Percentiles rank a stretch among this genome's conserved stretches.
Conservation (phyloP, 164 flowering plant species). For the Magnolia sinica region DNA sequence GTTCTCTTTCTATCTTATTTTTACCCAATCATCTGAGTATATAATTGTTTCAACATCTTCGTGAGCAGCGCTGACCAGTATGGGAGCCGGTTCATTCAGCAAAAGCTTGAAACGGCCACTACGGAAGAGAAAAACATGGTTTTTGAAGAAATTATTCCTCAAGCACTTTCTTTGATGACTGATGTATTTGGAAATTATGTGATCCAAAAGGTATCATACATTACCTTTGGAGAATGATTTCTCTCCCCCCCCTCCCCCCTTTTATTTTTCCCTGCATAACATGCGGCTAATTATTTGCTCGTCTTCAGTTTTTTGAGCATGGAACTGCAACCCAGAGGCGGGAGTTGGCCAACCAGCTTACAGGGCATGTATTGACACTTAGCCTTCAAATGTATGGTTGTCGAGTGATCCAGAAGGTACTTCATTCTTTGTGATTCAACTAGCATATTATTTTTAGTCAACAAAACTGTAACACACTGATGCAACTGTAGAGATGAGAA, state of each 20-base stretch:
- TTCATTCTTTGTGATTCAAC: background rate
- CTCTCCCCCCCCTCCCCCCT: background rate
- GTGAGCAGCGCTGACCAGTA: slow-evolving; percentile 84
- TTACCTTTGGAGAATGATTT: background rate
- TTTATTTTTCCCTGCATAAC: background rate
- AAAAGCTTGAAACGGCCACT: slow-evolving; percentile 94
- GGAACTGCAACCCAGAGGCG: slow-evolving; percentile 69
- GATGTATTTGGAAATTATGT: slow-evolving; percentile 99
- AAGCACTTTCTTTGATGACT: slow-evolving; percentile 83
- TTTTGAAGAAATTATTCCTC: slow-evolving; percentile 84
- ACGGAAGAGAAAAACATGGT: slow-evolving; percentile 85
- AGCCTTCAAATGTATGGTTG: slow-evolving; percentile 97
- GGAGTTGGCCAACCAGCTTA: slow-evolving; percentile 70
- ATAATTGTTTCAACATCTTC: slow-evolving; percentile 6
- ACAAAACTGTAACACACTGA: no score
- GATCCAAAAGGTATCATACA: slow-evolving; percentile 76
- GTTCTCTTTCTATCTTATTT: background rate
- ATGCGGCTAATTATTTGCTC: slow-evolving; percentile 4
- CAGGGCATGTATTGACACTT: slow-evolving; percentile 66
- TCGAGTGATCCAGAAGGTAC: slow-evolving; percentile 87
- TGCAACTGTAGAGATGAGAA: no score
- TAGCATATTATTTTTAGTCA: no score
- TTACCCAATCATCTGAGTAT: background rate
- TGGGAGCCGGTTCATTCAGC: slow-evolving; percentile 98
- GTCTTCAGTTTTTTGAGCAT: slow-evolving; percentile 82